Percentiles rank a stretch among this genome's conserved stretches.
These are phyloP conservation scores for Neurospora sp. DNA, from an alignment of 495 filamentous ascomycete species.

Conservation along the genomic window DNA sequence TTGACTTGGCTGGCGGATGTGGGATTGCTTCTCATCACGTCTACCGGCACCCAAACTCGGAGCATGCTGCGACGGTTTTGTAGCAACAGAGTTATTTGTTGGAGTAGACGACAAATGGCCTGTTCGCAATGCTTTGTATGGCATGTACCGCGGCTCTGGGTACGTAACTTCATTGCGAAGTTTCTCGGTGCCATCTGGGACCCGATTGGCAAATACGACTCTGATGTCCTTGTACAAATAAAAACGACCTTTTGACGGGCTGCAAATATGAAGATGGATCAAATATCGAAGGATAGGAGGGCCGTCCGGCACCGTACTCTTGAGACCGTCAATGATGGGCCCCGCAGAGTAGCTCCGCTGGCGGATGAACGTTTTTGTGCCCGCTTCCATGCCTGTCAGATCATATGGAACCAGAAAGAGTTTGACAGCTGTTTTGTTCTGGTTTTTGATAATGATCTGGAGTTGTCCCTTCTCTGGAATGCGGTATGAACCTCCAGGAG, in stretches of 20 bases:
- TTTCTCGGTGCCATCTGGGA: constrained; percentile 92
- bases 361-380: constrained; percentile 92
- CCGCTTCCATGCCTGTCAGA: constrained; percentile 86
- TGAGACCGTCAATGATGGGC: constrained; percentile 54
- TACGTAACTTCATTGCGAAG: constrained; percentile 83
- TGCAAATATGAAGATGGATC: constrained; percentile 89
- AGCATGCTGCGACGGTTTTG: neutral
- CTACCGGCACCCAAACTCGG: neutral
- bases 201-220: constrained; percentile 95
- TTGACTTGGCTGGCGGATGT: neutral
- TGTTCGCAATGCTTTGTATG: constrained; percentile 60
- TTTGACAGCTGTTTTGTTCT: constrained; percentile 93
- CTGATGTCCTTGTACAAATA: constrained; percentile 87
- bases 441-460: constrained; percentile 95
- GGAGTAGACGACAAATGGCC: neutral
- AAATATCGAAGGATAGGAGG: constrained; percentile 75
- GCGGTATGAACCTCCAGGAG: constrained; percentile 80
- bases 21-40: neutral
- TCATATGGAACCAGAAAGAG: constrained; percentile 94
- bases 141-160: constrained; percentile 77
- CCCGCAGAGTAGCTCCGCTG: constrained; percentile 91
- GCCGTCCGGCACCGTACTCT: constrained; percentile 35
- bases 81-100: neutral
- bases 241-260: constrained; percentile 70
- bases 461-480: constrained; percentile 93